These are phyloP conservation scores for Erythrophleum fordii DNA, from an alignment of 306 rosid genomes.

Conservation along the genomic window DNA sequence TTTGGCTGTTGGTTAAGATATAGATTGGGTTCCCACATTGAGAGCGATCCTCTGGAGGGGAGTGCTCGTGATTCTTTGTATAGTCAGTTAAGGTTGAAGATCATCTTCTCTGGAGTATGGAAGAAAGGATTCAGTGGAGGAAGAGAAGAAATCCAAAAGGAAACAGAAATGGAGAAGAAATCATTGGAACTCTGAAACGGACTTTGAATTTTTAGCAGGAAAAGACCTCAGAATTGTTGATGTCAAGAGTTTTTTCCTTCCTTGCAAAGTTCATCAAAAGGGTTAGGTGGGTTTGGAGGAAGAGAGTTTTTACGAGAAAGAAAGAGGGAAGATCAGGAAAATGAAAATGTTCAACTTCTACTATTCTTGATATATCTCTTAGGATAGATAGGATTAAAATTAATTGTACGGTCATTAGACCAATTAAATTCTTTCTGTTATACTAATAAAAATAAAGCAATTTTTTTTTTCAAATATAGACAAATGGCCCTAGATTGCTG, in stretches of 20 bases:
- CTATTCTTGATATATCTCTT: background rate
- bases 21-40: conserved; percentile 10
- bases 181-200: background rate
- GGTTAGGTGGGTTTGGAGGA: background rate
- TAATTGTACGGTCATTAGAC: background rate
- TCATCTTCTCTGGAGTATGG: background rate
- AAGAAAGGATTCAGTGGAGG: background rate
- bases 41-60: conserved; percentile 14
- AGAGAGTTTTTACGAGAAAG: background rate
- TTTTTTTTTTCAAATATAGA: too few species aligned
- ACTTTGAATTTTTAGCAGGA: background rate
- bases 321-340: background rate
- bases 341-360: background rate
- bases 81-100: conserved; percentile 14
- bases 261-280: background rate
- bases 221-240: conserved; percentile 7
- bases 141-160: background rate
- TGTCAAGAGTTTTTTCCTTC: conserved; percentile 3
- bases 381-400: background rate
- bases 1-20: conserved; percentile 29
- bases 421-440: background rate
- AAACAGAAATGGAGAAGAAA: background rate
- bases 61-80: background rate
- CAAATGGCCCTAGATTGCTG: too few species aligned
- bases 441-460: background rate